Conservation (phyloP, 208 protist genomes). For the Tritrichomonas foetus region DNA sequence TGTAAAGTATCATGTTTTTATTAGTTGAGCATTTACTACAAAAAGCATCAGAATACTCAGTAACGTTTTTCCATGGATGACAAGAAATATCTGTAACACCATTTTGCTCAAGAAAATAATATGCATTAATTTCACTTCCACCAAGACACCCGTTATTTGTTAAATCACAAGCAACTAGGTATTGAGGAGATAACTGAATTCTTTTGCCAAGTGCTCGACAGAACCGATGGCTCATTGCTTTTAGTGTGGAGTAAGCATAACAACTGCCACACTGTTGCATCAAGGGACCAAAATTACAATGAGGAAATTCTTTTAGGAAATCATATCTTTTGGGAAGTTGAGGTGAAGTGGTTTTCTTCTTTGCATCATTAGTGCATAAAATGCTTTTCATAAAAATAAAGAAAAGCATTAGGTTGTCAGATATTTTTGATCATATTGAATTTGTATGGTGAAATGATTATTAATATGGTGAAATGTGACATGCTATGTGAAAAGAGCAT, state of each 20-base stretch:
- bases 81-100: neutral
- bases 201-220: neutral
- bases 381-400: neutral
- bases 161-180: neutral
- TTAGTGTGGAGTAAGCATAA: neutral
- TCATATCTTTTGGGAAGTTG: neutral
- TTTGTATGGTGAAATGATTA: too few species aligned
- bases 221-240: conserved; percentile 20
- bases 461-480: too few species aligned
- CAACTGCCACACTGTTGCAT: conserved; percentile 20
- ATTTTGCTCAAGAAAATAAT: neutral
- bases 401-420: neutral
- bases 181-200: neutral
- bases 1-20: neutral
- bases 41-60: neutral
- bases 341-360: neutral
- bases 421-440: neutral
- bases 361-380: neutral
- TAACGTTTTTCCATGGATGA: neutral
- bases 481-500: too few species aligned
- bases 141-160: conserved; percentile 6
- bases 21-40: neutral
- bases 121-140: neutral
- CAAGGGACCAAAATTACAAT: neutral
- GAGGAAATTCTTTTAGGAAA: neutral